Percentiles rank a stretch among this genome's conserved stretches.
These are phyloP conservation scores for Psilocybe azurescens DNA, from an alignment of 768 basidiomycete genomes.

Conservation along the genomic window DNA sequence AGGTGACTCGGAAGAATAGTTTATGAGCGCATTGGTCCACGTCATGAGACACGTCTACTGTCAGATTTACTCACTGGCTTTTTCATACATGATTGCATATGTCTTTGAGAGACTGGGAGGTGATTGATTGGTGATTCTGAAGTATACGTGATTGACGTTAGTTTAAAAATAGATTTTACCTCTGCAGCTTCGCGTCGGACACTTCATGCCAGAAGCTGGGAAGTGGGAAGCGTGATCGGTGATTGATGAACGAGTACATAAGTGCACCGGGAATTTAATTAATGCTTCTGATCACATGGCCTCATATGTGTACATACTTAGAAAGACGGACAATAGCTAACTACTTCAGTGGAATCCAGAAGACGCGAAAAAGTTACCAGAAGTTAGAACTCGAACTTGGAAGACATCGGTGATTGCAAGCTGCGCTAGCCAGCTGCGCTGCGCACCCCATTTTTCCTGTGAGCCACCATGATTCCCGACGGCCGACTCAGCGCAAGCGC, in stretches of 20 bases:
- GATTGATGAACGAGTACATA: too few relatives aligned
- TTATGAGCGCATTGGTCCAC: not conserved
- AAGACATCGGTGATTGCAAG: too few relatives aligned
- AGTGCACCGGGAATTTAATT: not conserved
- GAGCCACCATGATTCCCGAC: too few relatives aligned
- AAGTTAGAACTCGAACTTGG: too few relatives aligned
- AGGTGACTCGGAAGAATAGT: not conserved
- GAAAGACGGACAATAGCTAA: too few relatives aligned
- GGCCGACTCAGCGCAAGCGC: too few relatives aligned
- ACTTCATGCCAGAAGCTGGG: slow-evolving; percentile 14
- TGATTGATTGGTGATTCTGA: not conserved
- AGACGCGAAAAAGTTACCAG: too few relatives aligned
- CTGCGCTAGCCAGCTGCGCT: too few relatives aligned
- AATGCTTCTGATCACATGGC: not conserved
- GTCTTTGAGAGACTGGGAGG: not conserved
- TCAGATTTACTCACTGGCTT: not conserved
- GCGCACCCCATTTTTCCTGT: too few relatives aligned
- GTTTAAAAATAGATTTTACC: slow-evolving; percentile 1
- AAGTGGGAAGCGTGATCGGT: slow-evolving; percentile 13
- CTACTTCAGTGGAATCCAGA: too few relatives aligned
- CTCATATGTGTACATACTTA: too few relatives aligned
- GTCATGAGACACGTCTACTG: not conserved
- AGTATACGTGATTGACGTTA: slow-evolving; percentile 1
- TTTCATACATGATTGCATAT: not conserved
- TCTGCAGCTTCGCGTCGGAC: not conserved